Conservation (phyloP, 1,139 yeast species). For the Wickerhamomyces sp. region DNA sequence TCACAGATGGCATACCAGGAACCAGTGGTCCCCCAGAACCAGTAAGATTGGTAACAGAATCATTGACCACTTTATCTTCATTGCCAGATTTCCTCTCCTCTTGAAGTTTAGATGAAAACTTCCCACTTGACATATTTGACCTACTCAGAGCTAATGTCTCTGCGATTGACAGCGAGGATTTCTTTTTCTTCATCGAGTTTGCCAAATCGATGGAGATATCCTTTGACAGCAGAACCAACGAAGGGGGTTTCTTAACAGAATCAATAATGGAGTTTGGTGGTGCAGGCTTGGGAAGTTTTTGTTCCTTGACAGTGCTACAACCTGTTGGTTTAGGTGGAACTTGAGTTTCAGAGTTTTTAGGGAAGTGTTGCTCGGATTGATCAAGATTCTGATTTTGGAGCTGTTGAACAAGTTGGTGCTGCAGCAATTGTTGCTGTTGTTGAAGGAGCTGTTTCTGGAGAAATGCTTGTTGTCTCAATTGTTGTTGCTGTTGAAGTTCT, state of each 20-base stretch:
- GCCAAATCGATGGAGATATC: slow-evolving; percentile 23
- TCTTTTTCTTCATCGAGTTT: slow-evolving; percentile 19
- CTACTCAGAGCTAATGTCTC: slow-evolving; percentile 60
- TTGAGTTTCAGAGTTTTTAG: too few relatives aligned
- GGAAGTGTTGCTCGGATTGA: too few relatives aligned
- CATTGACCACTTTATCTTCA: not conserved
- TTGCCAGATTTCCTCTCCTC: slow-evolving; percentile 5
- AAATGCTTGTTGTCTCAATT: slow-evolving; percentile 6
- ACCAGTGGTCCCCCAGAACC: not conserved
- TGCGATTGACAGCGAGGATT: slow-evolving; percentile 45
- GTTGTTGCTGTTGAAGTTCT: slow-evolving; percentile 19
- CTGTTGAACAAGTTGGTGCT: slow-evolving; percentile 1
- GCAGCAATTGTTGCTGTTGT: slow-evolving; percentile 4
- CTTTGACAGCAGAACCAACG: slow-evolving; percentile 18
- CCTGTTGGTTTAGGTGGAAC: slow-evolving; percentile 1
- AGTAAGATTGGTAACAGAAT: not conserved
- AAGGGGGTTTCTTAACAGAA: slow-evolving; percentile 17
- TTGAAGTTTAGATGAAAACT: slow-evolving; percentile 21
- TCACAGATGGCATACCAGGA: not conserved
- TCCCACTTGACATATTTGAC: slow-evolving; percentile 33
- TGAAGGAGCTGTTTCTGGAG: slow-evolving; percentile 10
- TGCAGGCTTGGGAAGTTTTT: slow-evolving; percentile 18
- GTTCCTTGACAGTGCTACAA: slow-evolving; percentile 2
- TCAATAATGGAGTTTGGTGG: slow-evolving; percentile 18
- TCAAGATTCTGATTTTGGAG: not conserved